Base-by-base conservation (phyloP, 495 filamentous ascomycete genomes). In the Sabuloglossum arenarium region DNA sequence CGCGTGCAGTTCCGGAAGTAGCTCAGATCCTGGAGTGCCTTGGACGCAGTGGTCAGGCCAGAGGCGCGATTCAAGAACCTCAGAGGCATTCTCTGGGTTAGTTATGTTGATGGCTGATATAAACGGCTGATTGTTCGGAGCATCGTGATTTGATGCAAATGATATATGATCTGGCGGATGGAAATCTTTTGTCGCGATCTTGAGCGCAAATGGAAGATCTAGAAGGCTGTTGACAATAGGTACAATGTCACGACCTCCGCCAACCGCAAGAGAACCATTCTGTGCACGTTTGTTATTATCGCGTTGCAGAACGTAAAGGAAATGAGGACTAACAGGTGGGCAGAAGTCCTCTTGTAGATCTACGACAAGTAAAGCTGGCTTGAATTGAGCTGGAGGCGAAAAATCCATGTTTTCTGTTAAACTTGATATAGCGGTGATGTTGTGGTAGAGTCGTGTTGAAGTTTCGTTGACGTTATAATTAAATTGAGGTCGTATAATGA, bases 331-430 rank as follows among this genome's bases (percentile, higher is more conserved):
- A 67, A 91, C 86, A 25, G 90, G 90, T 58, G 85, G 86, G 68
- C 87, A 94, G 69, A 98, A 98, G 72, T 96, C 91, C 67, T 95
- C 86, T 70, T 98, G 91, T 69, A 94, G 73, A 66, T 96, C 89
- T 23, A 96, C 81, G 8, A 94, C 75, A 34, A 96, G 63, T 25
- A 87, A 66, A 21, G 82, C 82, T 46, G 77, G 73, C 52, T 65
- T 73, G 67, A 76, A 78, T 21, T 1, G 39, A 9, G 12, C 12
- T 6, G 16, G 39, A 43, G 39, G 1, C 39, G n/a, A 5, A 23
- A 5, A 4, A 21, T 43, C 39, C 39, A 43, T 43, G 39, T 16
- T 10, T 23, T 21, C n/a, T 21, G 39, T 23, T 43, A 16, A 4
- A 21, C 5, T 43, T 43, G n/a, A 12, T 39, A n/a, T 5, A 21